Conservation (phyloP, 331 rosid species). For the Dryas integrifolia region DNA sequence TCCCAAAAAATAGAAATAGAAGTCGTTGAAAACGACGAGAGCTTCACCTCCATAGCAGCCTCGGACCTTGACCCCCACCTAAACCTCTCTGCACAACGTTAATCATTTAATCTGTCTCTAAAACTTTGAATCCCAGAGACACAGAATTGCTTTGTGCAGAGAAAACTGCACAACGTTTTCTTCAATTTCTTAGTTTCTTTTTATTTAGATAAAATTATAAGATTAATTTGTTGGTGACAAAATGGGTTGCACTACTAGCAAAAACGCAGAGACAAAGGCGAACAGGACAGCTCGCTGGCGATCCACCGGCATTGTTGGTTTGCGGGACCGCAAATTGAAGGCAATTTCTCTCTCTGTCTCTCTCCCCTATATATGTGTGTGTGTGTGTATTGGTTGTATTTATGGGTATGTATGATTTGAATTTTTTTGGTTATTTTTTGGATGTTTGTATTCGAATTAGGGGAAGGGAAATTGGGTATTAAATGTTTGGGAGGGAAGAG, state of each 20-base stretch:
- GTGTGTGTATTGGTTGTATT: neutral
- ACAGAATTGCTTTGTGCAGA: slow-evolving; percentile 1
- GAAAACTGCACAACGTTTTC: neutral
- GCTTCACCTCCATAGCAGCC: neutral
- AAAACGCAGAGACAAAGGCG: slow-evolving; percentile 59
- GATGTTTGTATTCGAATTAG: neutral
- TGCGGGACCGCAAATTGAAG: slow-evolving; percentile 95
- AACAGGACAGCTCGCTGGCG: slow-evolving; percentile 77
- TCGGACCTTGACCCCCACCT: slow-evolving; percentile 9
- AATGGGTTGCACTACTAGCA: slow-evolving; percentile 84
- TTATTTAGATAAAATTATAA: neutral
- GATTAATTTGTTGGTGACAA: neutral
- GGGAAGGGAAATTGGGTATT: neutral
- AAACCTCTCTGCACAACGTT: slow-evolving; percentile 18
- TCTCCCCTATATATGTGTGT: neutral
- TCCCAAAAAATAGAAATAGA: neutral
- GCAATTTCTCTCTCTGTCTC: slow-evolving; percentile 27
- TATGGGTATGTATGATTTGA: neutral
- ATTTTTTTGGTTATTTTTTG: neutral
- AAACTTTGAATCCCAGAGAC: neutral
- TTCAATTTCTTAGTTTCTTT: neutral
- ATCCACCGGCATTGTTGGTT: slow-evolving; percentile 92
- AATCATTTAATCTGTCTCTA: neutral
- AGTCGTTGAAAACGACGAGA: slow-evolving; percentile 1
- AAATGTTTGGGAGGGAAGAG: slow-evolving; percentile 3